Evolutionary conservation across 2,329 filamentous ascomycete species (phyloP), one percentile per base, ranked within the genome.

Genomic region (Didymosphaeria variabile): DNA sequence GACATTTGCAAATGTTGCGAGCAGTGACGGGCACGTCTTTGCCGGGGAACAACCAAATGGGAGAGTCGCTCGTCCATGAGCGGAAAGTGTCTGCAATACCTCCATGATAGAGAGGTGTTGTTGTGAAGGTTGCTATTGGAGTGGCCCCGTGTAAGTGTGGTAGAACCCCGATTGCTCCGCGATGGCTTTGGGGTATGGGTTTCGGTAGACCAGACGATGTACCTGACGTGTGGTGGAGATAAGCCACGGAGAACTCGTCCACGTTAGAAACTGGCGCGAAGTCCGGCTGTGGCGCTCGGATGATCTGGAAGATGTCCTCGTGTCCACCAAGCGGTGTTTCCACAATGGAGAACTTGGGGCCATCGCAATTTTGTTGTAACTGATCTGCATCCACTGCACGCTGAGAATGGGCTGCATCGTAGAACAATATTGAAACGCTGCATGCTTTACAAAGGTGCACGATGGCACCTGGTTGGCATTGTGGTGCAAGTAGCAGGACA

Each of bases 71-170:
- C 1, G 86, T 85, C 87, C 88, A 90, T 0, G 87, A 82, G 53
- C 88, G 79, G 49, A 90, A 84, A 21, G 86, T 81, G 69, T 90
- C 88, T 1, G 88, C 86, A 9, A 89, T 81, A 0, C 88, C 88
- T 1, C 88, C 88, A 65, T 90, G 87, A 64, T 89, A 90, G 0
- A 90, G 79, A 0, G 88, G 88, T 2, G 88, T 90, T 0, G 87
- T 89, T 0, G 87, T 88, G 66, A 90, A 90, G 0, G 86, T 88
- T 0, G 86, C 84, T 2, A 77, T 69, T 68, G 64, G 9, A 1
- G 67, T 68, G 49, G 65, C 66, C 13, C 59, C 62, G 10, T 68
- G 69, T 15, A 89, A 81, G 2, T 73, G 73, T 8, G 87, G 86
- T 0, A 89, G 78, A 0, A 85, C 85, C 2, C 83, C 84, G 3